A percentile compares a stretch with the other conserved stretches of the same genome.
Evolutionary conservation across 2,329 filamentous ascomycete genomes (phyloP).

Genomic region (Fusarium pininemorale): DNA sequence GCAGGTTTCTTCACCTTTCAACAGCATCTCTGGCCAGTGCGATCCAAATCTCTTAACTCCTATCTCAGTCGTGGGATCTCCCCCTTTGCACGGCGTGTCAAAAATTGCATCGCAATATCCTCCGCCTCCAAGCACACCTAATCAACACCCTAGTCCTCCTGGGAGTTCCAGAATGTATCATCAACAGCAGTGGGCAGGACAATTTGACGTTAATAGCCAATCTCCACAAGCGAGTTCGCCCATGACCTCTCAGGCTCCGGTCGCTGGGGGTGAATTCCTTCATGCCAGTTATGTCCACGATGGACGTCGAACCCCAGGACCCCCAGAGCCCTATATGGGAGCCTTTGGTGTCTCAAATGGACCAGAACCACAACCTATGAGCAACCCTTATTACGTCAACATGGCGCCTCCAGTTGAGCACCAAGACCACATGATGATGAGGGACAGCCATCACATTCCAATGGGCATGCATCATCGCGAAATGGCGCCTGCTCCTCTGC

Average conservation of each 20-base stretch:
- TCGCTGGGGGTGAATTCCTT: constrained; percentile 49
- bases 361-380: constrained; percentile 39
- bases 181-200: constrained; percentile 52
- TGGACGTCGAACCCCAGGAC: constrained; percentile 50
- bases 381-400: constrained; percentile 44
- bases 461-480: constrained; percentile 41
- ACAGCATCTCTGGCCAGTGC: constrained; percentile 46
- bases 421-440: constrained; percentile 41
- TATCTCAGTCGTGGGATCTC: constrained; percentile 59
- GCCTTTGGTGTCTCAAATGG: constrained; percentile 49
- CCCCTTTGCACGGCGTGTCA: constrained; percentile 55
- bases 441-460: constrained; percentile 31
- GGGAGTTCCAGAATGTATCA: constrained; percentile 57
- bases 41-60: constrained; percentile 61
- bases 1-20: constrained; percentile 45
- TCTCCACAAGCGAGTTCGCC: constrained; percentile 57
- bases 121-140: constrained; percentile 48
- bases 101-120: constrained; percentile 55
- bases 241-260: constrained; percentile 52
- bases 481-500: constrained; percentile 34
- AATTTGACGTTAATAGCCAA: constrained; percentile 54
- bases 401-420: constrained; percentile 39
- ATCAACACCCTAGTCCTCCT: constrained; percentile 60
- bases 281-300: constrained; percentile 50
- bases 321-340: constrained; percentile 50